Evolutionary conservation across 345 rosid genomes (phyloP).

Genomic region (Laguncularia racemosa): DNA sequence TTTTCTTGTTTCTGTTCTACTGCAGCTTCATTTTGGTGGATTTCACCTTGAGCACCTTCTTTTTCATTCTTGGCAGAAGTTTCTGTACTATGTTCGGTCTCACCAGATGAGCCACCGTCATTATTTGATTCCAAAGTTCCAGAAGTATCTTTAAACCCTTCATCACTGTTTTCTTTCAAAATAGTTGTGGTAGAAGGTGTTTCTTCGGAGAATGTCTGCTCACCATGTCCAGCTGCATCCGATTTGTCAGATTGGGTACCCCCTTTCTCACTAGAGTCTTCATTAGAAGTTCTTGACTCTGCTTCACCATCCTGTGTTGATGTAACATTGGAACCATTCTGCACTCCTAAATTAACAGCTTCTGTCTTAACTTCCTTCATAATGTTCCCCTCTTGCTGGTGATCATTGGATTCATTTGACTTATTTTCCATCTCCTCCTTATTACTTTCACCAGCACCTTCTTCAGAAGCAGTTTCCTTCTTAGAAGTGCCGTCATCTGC

Average conservation of each 20-base stretch:
- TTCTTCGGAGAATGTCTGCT: constrained; percentile 32
- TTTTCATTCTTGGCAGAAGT: constrained; percentile 5
- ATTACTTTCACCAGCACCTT: constrained; percentile 16
- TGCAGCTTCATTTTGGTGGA: constrained; percentile 12
- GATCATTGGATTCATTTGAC: constrained; percentile 13
- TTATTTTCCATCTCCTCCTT: constrained; percentile 20
- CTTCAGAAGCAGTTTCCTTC: constrained; percentile 10
- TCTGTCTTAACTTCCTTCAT: neutral
- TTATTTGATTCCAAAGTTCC: constrained; percentile 2
- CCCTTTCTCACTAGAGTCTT: neutral
- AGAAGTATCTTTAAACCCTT: constrained; percentile 4
- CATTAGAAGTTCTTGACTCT: constrained; percentile 3
- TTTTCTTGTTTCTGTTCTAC: constrained; percentile 18
- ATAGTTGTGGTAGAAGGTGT: constrained; percentile 24
- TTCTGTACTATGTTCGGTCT: constrained; percentile 9
- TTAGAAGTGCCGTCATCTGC: constrained; percentile 17
- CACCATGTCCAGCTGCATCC: constrained; percentile 14
- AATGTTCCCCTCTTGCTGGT: constrained; percentile 1
- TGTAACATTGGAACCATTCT: constrained; percentile 1
- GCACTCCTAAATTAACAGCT: neutral
- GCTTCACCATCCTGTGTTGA: neutral
- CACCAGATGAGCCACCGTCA: constrained; percentile 1
- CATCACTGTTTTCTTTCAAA: constrained; percentile 19
- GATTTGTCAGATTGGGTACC: neutral
- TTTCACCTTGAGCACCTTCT: constrained; percentile 11